Percentiles rank a stretch among this genome's conserved stretches.
Conservation (phyloP, 2,329 filamentous ascomycete species). For the Metarhizium humberi region DNA sequence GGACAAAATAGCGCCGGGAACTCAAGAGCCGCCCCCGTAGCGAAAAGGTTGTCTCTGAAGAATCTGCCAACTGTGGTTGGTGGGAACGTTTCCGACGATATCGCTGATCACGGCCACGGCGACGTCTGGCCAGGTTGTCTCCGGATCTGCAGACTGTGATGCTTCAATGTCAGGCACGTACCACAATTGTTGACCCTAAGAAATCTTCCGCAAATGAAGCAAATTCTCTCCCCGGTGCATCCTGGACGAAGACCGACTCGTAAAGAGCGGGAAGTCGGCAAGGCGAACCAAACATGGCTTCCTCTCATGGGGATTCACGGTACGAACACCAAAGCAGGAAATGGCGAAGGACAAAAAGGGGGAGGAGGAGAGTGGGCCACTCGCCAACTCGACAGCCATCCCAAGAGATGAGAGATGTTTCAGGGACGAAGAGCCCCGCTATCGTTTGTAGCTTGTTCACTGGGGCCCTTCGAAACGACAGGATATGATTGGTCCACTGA, state of each 20-base stretch:
- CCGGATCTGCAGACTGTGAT: too few relatives aligned
- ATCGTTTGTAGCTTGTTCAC: conserved; percentile 4
- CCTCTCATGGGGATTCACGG: too few relatives aligned
- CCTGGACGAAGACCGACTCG: too few relatives aligned
- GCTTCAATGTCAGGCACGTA: too few relatives aligned
- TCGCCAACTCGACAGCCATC: neutral
- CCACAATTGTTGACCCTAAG: too few relatives aligned
- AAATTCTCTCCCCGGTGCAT: too few relatives aligned
- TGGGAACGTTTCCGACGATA: neutral
- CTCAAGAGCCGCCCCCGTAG: neutral
- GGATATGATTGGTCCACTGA: neutral
- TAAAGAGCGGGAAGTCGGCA: too few relatives aligned
- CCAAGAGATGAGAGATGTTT: conserved; percentile 8
- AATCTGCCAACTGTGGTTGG: neutral
- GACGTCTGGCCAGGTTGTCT: too few relatives aligned
- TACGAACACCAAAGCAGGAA: too few relatives aligned
- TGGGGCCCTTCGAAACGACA: neutral
- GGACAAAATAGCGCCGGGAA: neutral
- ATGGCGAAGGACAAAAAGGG: too few relatives aligned
- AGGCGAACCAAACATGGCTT: too few relatives aligned
- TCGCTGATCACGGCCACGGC: neutral
- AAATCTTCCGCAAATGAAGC: too few relatives aligned
- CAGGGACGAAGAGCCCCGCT: conserved; percentile 6
- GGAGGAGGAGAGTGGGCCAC: neutral
- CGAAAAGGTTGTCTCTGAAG: neutral